These are phyloP conservation scores for Populus davidiana DNA, from an alignment of 345 rosid species.

Conservation along the genomic window DNA sequence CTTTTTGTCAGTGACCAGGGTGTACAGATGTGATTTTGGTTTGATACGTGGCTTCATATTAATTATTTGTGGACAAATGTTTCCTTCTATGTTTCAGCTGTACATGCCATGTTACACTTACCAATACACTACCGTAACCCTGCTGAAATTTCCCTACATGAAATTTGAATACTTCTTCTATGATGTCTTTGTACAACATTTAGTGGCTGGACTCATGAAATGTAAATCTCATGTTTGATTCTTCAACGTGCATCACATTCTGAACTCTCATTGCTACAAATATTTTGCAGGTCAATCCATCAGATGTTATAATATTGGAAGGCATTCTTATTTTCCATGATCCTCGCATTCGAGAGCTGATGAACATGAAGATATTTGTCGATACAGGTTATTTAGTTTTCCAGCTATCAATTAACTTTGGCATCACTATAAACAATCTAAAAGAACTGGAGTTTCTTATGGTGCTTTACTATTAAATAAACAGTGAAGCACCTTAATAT, in stretches of 20 bases:
- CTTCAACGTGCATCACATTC: background rate
- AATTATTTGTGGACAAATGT: background rate
- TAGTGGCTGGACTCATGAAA: background rate
- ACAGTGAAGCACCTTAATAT: no score
- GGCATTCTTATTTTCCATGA: slow-evolving; percentile 95
- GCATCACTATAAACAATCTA: no score
- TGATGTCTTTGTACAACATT: background rate
- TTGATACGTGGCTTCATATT: background rate
- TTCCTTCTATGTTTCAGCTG: background rate
- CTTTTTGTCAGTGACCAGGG: background rate
- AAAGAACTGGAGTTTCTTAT: no score
- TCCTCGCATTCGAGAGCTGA: slow-evolving; percentile 74
- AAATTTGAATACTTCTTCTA: background rate
- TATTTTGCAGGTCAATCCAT: slow-evolving; percentile 77
- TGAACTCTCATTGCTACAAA: slow-evolving; percentile 7
- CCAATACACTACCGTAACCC: no score
- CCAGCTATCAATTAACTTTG: no score
- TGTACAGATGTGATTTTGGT: background rate
- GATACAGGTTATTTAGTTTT: slow-evolving; percentile 67
- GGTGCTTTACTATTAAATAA: no score
- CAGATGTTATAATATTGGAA: slow-evolving; percentile 90
- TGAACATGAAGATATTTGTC: slow-evolving; percentile 99
- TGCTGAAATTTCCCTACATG: background rate
- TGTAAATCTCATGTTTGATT: background rate
- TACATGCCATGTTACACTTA: no score